Percentiles rank a stretch among this genome's conserved stretches.
These are phyloP conservation scores for Casaregolazyma suthepensis DNA, from an alignment of 1,139 yeast genomes.

Conservation along the genomic window DNA sequence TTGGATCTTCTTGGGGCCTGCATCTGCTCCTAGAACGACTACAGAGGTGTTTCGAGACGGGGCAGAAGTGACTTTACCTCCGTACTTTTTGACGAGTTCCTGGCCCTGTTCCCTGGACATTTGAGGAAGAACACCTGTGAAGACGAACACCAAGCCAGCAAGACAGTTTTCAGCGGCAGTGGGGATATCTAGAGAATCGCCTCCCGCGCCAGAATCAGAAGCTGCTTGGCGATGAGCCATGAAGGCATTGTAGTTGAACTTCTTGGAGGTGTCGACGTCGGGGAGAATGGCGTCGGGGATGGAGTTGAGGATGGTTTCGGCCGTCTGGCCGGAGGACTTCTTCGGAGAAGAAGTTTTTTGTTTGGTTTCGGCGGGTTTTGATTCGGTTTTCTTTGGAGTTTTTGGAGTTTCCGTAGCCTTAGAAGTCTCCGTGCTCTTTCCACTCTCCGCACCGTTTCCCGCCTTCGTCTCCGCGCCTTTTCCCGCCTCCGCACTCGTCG, in stretches of 20 bases:
- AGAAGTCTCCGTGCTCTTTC: too few species aligned
- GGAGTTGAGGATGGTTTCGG: slow-evolving; percentile 48
- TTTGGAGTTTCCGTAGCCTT: too few species aligned
- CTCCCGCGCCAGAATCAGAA: slow-evolving; percentile 6
- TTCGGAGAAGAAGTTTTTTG: slow-evolving; percentile 6
- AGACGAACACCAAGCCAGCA: slow-evolving; percentile 82
- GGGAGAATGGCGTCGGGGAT: slow-evolving; percentile 71
- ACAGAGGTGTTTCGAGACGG: slow-evolving; percentile 80
- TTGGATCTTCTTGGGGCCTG: slow-evolving; percentile 91
- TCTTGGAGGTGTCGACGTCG: slow-evolving; percentile 45
- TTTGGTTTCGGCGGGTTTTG: slow-evolving; percentile 2
- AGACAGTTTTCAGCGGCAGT: slow-evolving; percentile 78
- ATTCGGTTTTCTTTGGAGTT: not conserved
- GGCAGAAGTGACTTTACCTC: slow-evolving; percentile 89
- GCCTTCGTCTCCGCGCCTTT: not conserved
- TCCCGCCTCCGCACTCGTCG: not conserved
- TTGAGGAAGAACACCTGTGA: slow-evolving; percentile 83
- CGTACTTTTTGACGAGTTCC: slow-evolving; percentile 71
- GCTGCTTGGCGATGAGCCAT: slow-evolving; percentile 39
- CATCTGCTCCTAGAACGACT: slow-evolving; percentile 91
- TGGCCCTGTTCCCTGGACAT: slow-evolving; percentile 74
- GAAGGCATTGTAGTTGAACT: slow-evolving; percentile 49
- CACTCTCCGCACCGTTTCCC: too few species aligned
- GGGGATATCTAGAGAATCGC: slow-evolving; percentile 44
- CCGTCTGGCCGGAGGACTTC: slow-evolving; percentile 24